Conservation (phyloP, 805 yeast genomes). For the Nakazawaea wickerhamii region DNA sequence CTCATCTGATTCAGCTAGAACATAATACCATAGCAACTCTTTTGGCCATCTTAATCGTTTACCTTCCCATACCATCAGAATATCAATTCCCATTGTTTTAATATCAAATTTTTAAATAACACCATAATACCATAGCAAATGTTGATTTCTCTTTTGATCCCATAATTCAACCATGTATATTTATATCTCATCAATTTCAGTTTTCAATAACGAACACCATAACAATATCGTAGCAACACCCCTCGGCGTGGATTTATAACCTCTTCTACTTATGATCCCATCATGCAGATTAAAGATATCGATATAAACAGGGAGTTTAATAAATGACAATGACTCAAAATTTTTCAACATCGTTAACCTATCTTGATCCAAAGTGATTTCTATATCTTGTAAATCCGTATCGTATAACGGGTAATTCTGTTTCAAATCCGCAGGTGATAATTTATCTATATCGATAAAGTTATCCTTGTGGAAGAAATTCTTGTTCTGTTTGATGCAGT, state of each 20-base stretch:
- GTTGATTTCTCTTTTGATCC: no score
- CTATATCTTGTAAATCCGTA: not conserved
- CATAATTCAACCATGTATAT: not conserved
- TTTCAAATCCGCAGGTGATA: not conserved
- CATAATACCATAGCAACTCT: no score
- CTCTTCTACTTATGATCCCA: conserved; percentile 76
- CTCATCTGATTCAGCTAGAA: no score
- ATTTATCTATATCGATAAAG: not conserved
- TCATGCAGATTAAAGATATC: conserved; percentile 80
- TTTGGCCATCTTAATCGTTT: no score
- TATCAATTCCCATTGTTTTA: no score
- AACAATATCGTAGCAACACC: conserved; percentile 49
- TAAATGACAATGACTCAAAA: conserved; percentile 66
- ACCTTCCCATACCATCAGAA: no score
- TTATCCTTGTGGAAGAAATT: conserved; percentile 3
- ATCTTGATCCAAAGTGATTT: conserved; percentile 26
- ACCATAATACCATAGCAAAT: no score
- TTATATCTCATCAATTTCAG: not conserved
- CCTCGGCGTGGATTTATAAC: conserved; percentile 42
- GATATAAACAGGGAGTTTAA: conserved; percentile 68
- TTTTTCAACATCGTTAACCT: conserved; percentile 40
- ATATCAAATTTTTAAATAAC: no score
- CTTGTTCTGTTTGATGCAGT: not conserved
- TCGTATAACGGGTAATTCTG: not conserved
- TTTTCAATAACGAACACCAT: conserved; percentile 32